Base-by-base conservation (phyloP, 2,329 filamentous ascomycete genomes). In the Monosporascus sp. region DNA sequence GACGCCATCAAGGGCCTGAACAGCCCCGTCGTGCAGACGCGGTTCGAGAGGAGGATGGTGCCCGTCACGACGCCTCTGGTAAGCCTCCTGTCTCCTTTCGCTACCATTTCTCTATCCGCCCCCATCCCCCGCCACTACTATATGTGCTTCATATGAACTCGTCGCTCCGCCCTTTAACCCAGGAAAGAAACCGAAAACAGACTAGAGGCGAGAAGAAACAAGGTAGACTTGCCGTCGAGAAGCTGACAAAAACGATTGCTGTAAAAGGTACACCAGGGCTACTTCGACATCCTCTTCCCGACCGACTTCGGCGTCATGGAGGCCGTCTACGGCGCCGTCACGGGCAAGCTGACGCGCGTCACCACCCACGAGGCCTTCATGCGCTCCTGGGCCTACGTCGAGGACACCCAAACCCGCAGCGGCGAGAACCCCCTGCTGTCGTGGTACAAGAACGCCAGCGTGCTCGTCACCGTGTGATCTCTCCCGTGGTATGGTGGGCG, bases 231-330 rank as follows among this genome's bases (percentile, higher is more conserved):
- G 26, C 26, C 26, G 26, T 7, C 26, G 26, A 27, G 26, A 27
- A 14, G 9, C 7, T 19, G 22, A 50, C 41, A 52, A 20, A 52
- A 20, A 35, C 52, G 58, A 19, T 35, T 47, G 22, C 8, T 45
- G 20, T 37, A 41, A 58, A 95, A 95, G 90, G 90, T 97, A 48
- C 92, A 97, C 70, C 95, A 99, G 75, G 95, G 94, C 46, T 97
- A 96, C 73, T 99, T 99, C 68, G 95, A 99, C 69, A 97, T 99
- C 64, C 86, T 99, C 68, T 99, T 99, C 74, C 94, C 94, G 0
- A 99, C 94, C 11, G 88, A 99, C 72, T 99, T 99, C 68, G 79
- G 82, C 58, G 87, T 96, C 60, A 87, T 94, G 72, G 91, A 97
- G 72, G 86, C 91, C 63, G 85, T 97, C 62, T 99, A 99, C 74